Evolutionary conservation across 2,329 filamentous ascomycete species (phyloP).

Genomic region (Fusarium phyllophilum): DNA sequence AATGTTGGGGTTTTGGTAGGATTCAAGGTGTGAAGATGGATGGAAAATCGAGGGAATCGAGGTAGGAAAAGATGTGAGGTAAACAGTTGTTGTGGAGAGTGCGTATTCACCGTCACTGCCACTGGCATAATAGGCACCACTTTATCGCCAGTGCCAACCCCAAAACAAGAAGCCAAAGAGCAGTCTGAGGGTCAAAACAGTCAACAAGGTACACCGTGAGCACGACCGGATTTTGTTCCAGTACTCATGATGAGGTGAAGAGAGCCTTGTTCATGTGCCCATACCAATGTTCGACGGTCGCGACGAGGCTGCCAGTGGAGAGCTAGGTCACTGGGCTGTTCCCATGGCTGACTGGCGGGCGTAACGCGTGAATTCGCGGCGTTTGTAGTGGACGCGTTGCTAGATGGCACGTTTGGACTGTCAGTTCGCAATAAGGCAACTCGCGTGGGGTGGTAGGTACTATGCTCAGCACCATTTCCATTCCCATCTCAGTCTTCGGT

Average conservation of each 20-base stretch:
- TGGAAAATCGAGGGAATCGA: not conserved
- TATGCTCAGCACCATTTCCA: accelerated
- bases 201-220: not conserved
- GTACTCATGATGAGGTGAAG: not conserved
- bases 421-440: too few relatives aligned
- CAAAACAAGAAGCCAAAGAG: not conserved
- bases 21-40: not conserved
- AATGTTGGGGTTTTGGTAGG: not conserved
- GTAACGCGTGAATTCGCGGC: not conserved
- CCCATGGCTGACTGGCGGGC: not conserved
- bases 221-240: not conserved
- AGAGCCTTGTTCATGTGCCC: not conserved
- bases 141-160: not conserved
- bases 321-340: too few relatives aligned
- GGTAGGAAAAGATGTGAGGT: not conserved
- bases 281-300: accelerated
- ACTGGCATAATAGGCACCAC: not conserved
- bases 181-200: not conserved
- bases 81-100: too few relatives aligned
- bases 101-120: not conserved
- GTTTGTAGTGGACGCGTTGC: not conserved
- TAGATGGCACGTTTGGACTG: not conserved
- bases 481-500: too few relatives aligned
- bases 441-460: accelerated
- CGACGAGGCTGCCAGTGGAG: not conserved